Evolutionary conservation across 2,329 filamentous ascomycete genomes (phyloP).

Genomic region (Lithohypha guttulata): DNA sequence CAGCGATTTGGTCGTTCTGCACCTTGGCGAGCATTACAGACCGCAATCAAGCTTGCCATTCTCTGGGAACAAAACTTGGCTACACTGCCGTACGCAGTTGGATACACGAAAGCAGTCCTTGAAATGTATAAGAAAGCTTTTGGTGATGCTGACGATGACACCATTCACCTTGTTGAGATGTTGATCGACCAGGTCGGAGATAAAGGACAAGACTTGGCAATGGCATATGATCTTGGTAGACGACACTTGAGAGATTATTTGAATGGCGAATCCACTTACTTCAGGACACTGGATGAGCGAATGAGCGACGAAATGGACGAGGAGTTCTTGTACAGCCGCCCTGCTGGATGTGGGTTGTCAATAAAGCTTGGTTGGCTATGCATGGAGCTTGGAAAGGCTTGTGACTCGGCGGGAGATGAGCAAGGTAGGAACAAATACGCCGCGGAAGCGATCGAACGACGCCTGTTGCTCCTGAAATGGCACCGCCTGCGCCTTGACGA

Average conservation of each 20-base stretch:
- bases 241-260: not conserved
- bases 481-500: too few species aligned
- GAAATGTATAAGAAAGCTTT: not conserved
- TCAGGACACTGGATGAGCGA: too few species aligned
- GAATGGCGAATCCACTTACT: not conserved
- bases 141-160: not conserved
- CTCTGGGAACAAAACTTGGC: not conserved
- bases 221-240: not conserved
- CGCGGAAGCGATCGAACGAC: too few species aligned
- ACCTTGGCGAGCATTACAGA: conserved; percentile 3
- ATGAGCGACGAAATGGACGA: not conserved
- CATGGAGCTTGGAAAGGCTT: not conserved
- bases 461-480: too few species aligned
- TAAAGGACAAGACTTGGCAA: not conserved
- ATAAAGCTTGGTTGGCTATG: too few species aligned
- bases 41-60: not conserved
- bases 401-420: too few species aligned
- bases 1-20: conserved; percentile 3
- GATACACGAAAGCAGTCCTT: not conserved
- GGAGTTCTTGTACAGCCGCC: not conserved
- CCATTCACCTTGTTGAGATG: not conserved
- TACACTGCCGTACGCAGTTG: not conserved
- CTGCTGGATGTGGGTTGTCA: not conserved
- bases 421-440: too few species aligned
- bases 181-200: not conserved